Evolutionary conservation across 225 moss, liverwort and hornwort genomes (phyloP).

Genomic region (Rhytidiadelphus loreus): DNA sequence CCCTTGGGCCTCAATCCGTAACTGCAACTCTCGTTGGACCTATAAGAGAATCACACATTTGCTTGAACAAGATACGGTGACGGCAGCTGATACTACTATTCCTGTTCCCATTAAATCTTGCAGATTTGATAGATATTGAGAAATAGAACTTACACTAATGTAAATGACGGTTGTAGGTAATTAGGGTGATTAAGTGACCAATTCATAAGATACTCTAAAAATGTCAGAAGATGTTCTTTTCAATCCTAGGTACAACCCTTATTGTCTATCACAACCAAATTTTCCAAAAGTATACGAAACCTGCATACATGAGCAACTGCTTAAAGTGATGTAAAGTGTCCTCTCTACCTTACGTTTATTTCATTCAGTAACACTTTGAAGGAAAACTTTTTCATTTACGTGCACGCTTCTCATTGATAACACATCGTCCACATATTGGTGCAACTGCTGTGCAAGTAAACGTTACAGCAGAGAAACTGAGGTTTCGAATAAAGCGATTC

Average conservation of each 20-base stretch:
- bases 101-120: background rate
- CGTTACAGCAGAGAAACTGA: background rate
- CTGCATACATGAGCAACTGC: background rate
- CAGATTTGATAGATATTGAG: background rate
- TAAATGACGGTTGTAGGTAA: background rate
- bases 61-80: background rate
- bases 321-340: background rate
- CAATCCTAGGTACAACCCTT: background rate
- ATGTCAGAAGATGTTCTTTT: background rate
- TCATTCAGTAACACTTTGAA: background rate
- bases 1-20: slow-evolving; percentile 49
- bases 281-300: background rate
- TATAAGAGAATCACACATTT: background rate
- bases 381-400: background rate
- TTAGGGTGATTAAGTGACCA: background rate
- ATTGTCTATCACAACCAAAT: background rate
- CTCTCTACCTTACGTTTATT: background rate
- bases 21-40: slow-evolving; percentile 43
- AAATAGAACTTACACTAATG: background rate
- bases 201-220: background rate
- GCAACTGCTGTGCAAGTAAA: background rate
- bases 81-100: background rate
- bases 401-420: background rate
- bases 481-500: background rate
- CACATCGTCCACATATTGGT: background rate